Conservation (phyloP, 352 stramenopile genomes). For the Sclerospora graminicola region DNA sequence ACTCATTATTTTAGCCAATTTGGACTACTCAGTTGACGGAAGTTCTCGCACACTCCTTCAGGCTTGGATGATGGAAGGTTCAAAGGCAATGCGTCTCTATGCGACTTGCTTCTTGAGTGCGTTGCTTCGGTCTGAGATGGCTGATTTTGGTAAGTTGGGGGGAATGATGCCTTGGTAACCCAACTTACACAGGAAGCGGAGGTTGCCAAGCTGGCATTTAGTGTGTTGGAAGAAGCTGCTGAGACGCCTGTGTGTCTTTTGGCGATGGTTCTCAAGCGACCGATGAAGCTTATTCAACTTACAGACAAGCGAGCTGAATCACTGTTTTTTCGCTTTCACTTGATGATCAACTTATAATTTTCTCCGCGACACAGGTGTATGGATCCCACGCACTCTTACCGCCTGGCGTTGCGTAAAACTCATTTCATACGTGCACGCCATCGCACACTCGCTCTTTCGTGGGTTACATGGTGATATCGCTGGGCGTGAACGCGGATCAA, state of each 20-base stretch:
- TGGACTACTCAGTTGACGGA: slow-evolving; percentile 84
- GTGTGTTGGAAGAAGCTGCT: slow-evolving; percentile 78
- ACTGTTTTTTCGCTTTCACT: slow-evolving; percentile 77
- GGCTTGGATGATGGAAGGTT: slow-evolving; percentile 83
- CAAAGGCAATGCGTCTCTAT: slow-evolving; percentile 75
- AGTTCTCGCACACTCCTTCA: slow-evolving; percentile 80
- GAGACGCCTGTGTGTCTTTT: slow-evolving; percentile 75
- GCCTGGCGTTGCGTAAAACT: slow-evolving; percentile 76
- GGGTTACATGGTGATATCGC: slow-evolving; percentile 71
- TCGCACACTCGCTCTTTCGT: slow-evolving; percentile 75
- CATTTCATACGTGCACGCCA: slow-evolving; percentile 75
- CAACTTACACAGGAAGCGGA: slow-evolving; percentile 81
- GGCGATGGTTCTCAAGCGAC: slow-evolving; percentile 78
- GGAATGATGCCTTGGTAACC: slow-evolving; percentile 75
- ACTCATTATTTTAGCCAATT: slow-evolving; percentile 78
- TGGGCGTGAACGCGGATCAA: slow-evolving; percentile 41
- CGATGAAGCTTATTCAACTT: slow-evolving; percentile 65
- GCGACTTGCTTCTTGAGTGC: slow-evolving; percentile 76
- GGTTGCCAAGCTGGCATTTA: slow-evolving; percentile 76
- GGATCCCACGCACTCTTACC: slow-evolving; percentile 67
- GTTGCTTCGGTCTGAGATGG: slow-evolving; percentile 73
- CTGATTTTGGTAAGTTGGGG: slow-evolving; percentile 84
- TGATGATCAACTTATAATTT: slow-evolving; percentile 67
- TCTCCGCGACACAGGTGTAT: slow-evolving; percentile 67
- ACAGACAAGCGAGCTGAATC: slow-evolving; percentile 74